A percentile compares a stretch with the other conserved stretches of the same genome.
Conservation (phyloP, 768 basidiomycete species). For the Trametes sanguinea region DNA sequence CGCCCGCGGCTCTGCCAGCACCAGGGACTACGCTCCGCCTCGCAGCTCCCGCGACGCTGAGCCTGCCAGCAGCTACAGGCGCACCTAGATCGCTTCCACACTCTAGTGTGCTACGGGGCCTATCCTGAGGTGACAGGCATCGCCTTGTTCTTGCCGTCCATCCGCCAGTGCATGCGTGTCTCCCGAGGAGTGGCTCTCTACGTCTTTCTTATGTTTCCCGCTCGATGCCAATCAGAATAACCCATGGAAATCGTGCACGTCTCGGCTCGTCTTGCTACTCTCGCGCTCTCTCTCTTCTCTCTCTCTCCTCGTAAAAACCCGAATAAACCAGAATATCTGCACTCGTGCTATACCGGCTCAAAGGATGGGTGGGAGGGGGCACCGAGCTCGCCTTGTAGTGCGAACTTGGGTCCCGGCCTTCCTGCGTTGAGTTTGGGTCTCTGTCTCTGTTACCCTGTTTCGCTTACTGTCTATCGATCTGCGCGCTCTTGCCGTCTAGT, state of each 20-base stretch:
- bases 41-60: slow-evolving; percentile 36
- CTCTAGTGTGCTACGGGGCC: neutral
- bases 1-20: slow-evolving; percentile 33
- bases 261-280: too few relatives aligned
- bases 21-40: slow-evolving; percentile 43
- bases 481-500: neutral
- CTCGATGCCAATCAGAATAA: neutral
- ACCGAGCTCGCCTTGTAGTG: neutral
- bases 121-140: neutral
- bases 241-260: too few relatives aligned
- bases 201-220: neutral
- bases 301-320: neutral
- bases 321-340: neutral
- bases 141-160: neutral
- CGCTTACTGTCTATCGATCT: slow-evolving; percentile 1
- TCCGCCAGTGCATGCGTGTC: neutral
- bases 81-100: slow-evolving; percentile 27
- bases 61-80: slow-evolving; percentile 33
- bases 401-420: neutral
- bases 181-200: neutral
- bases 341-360: neutral
- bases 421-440: neutral
- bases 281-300: neutral
- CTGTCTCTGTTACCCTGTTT: neutral
- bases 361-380: neutral